Evolutionary conservation across 441 rosid genomes (phyloP).

Genomic region (Gossypium trilobum): DNA sequence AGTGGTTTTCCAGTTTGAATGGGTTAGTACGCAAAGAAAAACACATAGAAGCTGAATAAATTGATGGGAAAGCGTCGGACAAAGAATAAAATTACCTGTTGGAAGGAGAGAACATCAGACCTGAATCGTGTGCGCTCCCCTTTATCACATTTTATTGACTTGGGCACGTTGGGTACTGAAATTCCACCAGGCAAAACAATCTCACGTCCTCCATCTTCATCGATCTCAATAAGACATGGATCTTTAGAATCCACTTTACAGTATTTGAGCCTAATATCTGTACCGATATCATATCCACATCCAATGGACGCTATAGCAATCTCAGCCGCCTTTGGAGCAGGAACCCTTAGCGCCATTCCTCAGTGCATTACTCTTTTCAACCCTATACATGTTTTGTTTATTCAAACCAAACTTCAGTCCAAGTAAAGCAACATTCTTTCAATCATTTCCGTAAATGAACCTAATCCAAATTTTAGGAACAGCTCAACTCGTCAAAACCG

Average conservation of each 20-base stretch:
- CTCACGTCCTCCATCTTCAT: constrained; percentile 45
- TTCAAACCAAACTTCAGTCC: not conserved
- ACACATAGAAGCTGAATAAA: not conserved
- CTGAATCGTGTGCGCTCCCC: constrained; percentile 76
- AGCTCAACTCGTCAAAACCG: not conserved
- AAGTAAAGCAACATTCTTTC: not conserved
- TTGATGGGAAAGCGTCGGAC: not conserved
- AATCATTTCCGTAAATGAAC: not conserved
- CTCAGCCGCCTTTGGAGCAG: constrained; percentile 78
- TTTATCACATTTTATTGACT: constrained; percentile 77
- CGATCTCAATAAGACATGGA: constrained; percentile 61
- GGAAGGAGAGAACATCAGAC: constrained; percentile 80
- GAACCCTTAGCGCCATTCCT: constrained; percentile 67
- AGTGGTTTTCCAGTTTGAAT: not conserved
- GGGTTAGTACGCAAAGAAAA: not conserved
- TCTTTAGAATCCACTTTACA: constrained; percentile 55
- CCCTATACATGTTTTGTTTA: not conserved
- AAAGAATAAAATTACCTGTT: constrained; percentile 45
- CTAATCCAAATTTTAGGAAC: not conserved
- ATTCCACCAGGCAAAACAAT: constrained; percentile 77
- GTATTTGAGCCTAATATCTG: constrained; percentile 69
- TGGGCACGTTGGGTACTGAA: constrained; percentile 60
- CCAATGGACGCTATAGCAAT: constrained; percentile 83
- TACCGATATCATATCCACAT: constrained; percentile 70
- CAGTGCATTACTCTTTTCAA: constrained; percentile 27